phyloP scores from a whole-genome alignment of 1,139 yeast species.

The Saccharomyces pastorianus region DNA sequence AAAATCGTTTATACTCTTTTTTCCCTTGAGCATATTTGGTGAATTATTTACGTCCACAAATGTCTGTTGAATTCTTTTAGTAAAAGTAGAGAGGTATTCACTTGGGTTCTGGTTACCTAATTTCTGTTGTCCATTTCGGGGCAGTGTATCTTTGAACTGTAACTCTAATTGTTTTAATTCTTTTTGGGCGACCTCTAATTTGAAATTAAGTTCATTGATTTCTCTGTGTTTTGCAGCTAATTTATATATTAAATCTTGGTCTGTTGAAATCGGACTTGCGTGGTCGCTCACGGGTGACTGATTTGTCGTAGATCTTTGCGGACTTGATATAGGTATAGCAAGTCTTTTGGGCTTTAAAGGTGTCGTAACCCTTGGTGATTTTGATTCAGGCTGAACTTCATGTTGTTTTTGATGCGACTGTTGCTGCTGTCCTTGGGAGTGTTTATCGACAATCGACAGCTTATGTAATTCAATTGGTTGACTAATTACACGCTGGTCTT shows the following conservation, averaged over 20 bases:
- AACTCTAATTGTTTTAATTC: slow-evolving; percentile 34
- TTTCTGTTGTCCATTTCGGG: background rate
- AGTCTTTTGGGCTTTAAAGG: background rate
- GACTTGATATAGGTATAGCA: slow-evolving; percentile 3
- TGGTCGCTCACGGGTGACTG: background rate
- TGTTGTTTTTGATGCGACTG: background rate
- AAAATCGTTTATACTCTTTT: slow-evolving; percentile 19
- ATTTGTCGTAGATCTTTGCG: background rate
- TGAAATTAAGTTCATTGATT: slow-evolving; percentile 35
- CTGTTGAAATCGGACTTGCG: background rate
- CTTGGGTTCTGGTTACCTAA: slow-evolving; percentile 9
- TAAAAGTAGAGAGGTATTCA: background rate
- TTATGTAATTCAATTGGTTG: slow-evolving; percentile 31
- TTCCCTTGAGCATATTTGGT: slow-evolving; percentile 17
- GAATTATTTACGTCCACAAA: slow-evolving; percentile 19
- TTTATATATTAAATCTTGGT: slow-evolving; percentile 26
- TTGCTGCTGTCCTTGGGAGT: slow-evolving; percentile 3
- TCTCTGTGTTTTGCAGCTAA: slow-evolving; percentile 41
- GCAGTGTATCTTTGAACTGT: background rate
- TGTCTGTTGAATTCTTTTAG: slow-evolving; percentile 12
- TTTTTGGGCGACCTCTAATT: slow-evolving; percentile 31
- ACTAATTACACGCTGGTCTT: slow-evolving; percentile 27
- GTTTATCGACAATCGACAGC: slow-evolving; percentile 20
- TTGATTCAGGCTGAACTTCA: background rate
- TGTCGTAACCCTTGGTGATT: background rate